Base-by-base conservation (phyloP, 805 yeast genomes). In the Kuraishia floccosa region DNA sequence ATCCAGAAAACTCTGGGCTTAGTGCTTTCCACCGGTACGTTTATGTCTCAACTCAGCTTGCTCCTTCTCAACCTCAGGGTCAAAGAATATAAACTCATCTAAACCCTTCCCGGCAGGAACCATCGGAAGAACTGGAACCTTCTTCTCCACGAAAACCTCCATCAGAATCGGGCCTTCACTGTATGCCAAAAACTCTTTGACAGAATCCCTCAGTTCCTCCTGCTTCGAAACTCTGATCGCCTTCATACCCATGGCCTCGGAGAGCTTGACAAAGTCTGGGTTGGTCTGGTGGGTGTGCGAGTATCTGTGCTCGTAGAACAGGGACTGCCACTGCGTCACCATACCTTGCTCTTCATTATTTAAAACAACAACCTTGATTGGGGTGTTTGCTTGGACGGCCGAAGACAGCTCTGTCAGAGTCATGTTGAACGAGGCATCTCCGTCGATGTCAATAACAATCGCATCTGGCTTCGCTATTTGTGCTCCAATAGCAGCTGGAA, bases 281-380 rank as follows among this genome's bases (percentile, higher is more conserved):
- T 91, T 91, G 36, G 70, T 53, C 64, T 91, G 98, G 62, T 91
- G 97, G 16, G 98, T 89, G 60, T 91, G 97, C n/a, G 96, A 71
- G 58, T 84, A 91, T 61, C 98, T 76, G 60, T 89, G 89, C 57
- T 89, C 94, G 61, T 91, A 91, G 68, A 91, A 91, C 39, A 91
- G 65, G 9, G 96, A 81, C 65, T 91, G 98, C 98, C 98, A 91
- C 60, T 91, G 98, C 10, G 97, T 89, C 34, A 91, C 98, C 98
- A 91, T 91, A 53, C 98, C 98, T 65, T 91, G 98, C 65, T 91
- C 98, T 64, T 89, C 97, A 58, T 91, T 91, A 62, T 91, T 91
- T 52, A 91, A 66, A 34, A 91, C 77, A 54, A 85, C 68, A 37
- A 84, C 72, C 66, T 91, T 91, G 41, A 91, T 79, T 35, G 96